These are phyloP conservation scores for Ustilago bromivora DNA, from an alignment of 1,284 basidiomycete species.

Conservation along the genomic window DNA sequence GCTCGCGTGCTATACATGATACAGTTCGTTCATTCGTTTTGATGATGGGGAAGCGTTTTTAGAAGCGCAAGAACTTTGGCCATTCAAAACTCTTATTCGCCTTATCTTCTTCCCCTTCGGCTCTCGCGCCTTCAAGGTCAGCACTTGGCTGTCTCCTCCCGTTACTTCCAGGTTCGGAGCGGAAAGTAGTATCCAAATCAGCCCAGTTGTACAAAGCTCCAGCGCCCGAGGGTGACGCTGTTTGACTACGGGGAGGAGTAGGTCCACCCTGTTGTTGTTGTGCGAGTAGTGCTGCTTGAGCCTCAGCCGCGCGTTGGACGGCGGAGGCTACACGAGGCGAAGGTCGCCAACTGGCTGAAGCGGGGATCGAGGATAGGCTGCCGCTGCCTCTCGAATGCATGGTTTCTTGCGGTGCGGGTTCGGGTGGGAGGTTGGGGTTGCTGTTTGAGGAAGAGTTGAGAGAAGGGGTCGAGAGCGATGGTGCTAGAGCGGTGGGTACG, in stretches of 20 bases:
- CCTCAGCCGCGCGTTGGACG: slow-evolving; percentile 34
- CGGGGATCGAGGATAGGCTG: slow-evolving; percentile 16
- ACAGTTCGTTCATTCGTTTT: not conserved
- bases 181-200: slow-evolving; percentile 23
- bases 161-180: not conserved
- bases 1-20: not conserved
- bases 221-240: slow-evolving; percentile 12
- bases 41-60: not conserved
- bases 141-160: not conserved
- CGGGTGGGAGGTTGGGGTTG: not conserved
- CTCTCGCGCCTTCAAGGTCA: slow-evolving; percentile 10
- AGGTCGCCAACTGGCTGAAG: slow-evolving; percentile 45
- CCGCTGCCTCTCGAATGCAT: slow-evolving; percentile 8
- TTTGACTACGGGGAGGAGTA: slow-evolving; percentile 24
- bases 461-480: slow-evolving; percentile 33
- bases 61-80: slow-evolving; percentile 49
- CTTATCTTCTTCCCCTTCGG: slow-evolving; percentile 8
- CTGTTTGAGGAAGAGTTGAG: slow-evolving; percentile 13
- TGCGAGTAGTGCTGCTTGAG: slow-evolving; percentile 17
- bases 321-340: slow-evolving; percentile 44
- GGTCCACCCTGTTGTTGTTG: slow-evolving; percentile 20
- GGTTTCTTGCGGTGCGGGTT: not conserved
- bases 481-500: slow-evolving; percentile 26
- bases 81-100: slow-evolving; percentile 32
- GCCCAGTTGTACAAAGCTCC: slow-evolving; percentile 35